phyloP scores from a whole-genome alignment of 306 rosid genomes.

The Gillenia trifoliata region DNA sequence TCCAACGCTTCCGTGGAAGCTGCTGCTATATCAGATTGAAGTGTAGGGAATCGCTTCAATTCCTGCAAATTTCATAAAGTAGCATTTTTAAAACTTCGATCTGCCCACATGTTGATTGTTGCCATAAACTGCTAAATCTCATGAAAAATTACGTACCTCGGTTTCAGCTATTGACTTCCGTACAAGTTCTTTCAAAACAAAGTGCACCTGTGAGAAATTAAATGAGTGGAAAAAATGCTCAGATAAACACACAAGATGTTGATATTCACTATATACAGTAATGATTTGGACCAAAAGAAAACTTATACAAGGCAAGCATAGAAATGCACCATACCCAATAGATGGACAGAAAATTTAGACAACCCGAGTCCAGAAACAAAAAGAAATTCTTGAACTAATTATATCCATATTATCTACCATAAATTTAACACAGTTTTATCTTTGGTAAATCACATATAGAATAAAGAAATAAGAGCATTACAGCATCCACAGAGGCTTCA shows the following conservation, averaged over 20 bases:
- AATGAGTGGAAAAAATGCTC: slow-evolving; percentile 14
- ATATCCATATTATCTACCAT: background rate
- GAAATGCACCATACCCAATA: background rate
- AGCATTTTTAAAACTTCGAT: background rate
- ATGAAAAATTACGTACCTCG: slow-evolving; percentile 43
- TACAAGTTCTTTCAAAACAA: slow-evolving; percentile 90
- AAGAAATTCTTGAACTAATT: background rate
- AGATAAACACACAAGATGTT: background rate
- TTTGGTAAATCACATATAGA: background rate
- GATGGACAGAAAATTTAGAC: background rate
- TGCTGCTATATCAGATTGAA: slow-evolving; percentile 71
- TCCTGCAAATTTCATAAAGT: slow-evolving; percentile 53
- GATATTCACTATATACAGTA: background rate
- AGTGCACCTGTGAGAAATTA: slow-evolving; percentile 61
- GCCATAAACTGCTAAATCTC: background rate
- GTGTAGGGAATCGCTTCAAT: slow-evolving; percentile 92
- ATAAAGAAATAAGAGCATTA: slow-evolving; percentile 33
- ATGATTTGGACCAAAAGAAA: background rate
- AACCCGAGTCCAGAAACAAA: background rate
- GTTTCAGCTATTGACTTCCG: slow-evolving; percentile 94
- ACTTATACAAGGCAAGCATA: background rate
- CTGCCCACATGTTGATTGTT: background rate
- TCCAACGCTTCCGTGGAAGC: slow-evolving; percentile 86
- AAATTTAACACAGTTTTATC: background rate
- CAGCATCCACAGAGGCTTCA: slow-evolving; percentile 99